Conservation (phyloP, 495 filamentous ascomycete genomes). For the Podospora appendiculata region DNA sequence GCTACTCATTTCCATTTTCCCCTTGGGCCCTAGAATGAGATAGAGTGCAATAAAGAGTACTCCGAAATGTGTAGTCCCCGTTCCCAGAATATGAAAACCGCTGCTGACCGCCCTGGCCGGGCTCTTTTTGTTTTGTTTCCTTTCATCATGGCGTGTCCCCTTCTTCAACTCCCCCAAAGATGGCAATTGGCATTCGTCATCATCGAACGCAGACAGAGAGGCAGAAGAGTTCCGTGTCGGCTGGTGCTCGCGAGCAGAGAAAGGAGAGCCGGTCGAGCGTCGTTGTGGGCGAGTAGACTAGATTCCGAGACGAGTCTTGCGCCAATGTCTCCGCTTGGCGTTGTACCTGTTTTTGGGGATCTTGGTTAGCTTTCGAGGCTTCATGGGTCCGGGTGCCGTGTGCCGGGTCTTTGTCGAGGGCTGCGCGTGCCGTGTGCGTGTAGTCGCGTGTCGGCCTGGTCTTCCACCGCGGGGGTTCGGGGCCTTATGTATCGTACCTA, state of each 20-base stretch:
- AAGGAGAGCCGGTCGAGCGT: constrained; percentile 16
- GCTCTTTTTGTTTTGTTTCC: too few relatives aligned
- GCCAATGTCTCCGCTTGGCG: constrained; percentile 98
- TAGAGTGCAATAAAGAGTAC: too few relatives aligned
- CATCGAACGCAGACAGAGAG: background rate
- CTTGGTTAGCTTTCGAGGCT: constrained; percentile 1
- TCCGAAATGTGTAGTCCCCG: too few relatives aligned
- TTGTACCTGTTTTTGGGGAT: constrained; percentile 68
- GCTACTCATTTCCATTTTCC: constrained; percentile 14
- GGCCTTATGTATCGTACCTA: constrained; percentile 53
- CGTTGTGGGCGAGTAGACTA: constrained; percentile 44
- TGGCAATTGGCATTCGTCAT: background rate
- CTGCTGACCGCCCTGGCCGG: too few relatives aligned
- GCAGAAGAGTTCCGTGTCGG: background rate
- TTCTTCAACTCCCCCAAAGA: too few relatives aligned
- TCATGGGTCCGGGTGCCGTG: background rate
- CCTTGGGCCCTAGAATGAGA: background rate
- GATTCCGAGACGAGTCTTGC: constrained; percentile 98
- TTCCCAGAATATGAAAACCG: too few relatives aligned
- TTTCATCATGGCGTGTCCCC: too few relatives aligned
- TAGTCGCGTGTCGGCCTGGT: background rate
- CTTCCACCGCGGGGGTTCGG: background rate
- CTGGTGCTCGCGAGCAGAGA: constrained; percentile 4
- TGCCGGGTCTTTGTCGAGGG: background rate
- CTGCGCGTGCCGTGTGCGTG: background rate